Evolutionary conservation across 1,284 basidiomycete genomes (phyloP).

Genomic region (Tilletiopsis washingtonensis): DNA sequence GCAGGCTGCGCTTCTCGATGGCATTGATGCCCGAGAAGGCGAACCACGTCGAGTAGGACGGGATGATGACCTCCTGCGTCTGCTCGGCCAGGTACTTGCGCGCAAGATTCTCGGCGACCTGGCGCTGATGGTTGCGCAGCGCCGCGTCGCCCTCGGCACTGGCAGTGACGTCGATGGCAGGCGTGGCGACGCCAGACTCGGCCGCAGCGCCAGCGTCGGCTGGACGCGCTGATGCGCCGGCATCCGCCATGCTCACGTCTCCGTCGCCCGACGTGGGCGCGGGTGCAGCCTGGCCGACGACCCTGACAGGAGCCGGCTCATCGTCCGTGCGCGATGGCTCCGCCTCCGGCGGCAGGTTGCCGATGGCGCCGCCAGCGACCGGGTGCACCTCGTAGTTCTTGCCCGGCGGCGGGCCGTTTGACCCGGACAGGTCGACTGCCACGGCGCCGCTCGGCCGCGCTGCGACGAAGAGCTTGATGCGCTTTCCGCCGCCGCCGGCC

Average conservation of each 20-base stretch:
- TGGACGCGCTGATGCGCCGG: conserved; percentile 12
- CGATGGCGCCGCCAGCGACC: conserved; percentile 33
- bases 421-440: conserved; percentile 40
- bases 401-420: conserved; percentile 37
- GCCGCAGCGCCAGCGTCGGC: conserved; percentile 32
- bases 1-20: conserved; percentile 83
- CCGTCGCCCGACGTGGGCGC: conserved; percentile 22
- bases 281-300: conserved; percentile 2
- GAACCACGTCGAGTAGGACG: conserved; percentile 97
- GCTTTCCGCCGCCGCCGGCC: conserved; percentile 24
- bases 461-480: conserved; percentile 42
- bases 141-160: conserved; percentile 56
- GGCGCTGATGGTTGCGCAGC: conserved; percentile 66
- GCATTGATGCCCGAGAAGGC: conserved; percentile 87
- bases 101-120: conserved; percentile 73
- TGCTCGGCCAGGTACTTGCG: conserved; percentile 91
- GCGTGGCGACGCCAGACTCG: conserved; percentile 12
- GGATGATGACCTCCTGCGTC: conserved; percentile 86
- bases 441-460: conserved; percentile 36
- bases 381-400: conserved; percentile 46
- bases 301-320: conserved; percentile 13
- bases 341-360: conserved; percentile 36
- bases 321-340: conserved; percentile 13
- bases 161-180: conserved; percentile 49
- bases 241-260: conserved; percentile 31